phyloP scores from a whole-genome alignment of 2,329 filamentous ascomycete species.

The Fusarium sp. region DNA sequence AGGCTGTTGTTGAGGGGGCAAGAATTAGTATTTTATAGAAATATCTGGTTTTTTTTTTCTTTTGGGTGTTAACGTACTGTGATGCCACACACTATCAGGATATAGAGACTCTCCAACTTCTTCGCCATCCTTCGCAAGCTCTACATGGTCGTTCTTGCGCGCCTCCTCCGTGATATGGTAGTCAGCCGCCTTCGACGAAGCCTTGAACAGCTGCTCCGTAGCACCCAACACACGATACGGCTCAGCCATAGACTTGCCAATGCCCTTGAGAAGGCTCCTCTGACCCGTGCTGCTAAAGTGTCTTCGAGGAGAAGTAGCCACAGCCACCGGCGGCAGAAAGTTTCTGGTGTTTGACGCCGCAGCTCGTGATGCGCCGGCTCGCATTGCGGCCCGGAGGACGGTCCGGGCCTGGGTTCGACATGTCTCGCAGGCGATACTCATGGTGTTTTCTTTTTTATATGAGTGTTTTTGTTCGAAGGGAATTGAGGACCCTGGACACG shows the following conservation, averaged over 20 bases:
- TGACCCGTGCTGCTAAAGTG: conserved; percentile 55
- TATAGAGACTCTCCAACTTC: conserved; percentile 73
- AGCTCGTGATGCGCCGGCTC: conserved; percentile 48
- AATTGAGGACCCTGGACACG: conserved; percentile 4
- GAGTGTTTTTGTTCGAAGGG: not conserved
- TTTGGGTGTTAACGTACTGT: conserved; percentile 66
- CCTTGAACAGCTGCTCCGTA: conserved; percentile 82
- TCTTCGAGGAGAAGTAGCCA: conserved; percentile 43
- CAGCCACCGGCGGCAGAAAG: conserved; percentile 34
- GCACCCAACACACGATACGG: conserved; percentile 83
- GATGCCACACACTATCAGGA: conserved; percentile 73
- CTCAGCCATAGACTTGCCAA: conserved; percentile 54
- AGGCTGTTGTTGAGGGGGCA: conserved; percentile 64
- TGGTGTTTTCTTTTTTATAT: conserved; percentile 1
- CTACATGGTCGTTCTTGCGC: conserved; percentile 74
- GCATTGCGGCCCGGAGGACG: conserved; percentile 54
- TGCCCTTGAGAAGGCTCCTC: conserved; percentile 52
- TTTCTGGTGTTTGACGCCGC: conserved; percentile 41
- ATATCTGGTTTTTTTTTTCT: too few relatives aligned
- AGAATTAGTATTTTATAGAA: conserved; percentile 5
- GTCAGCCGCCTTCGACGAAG: conserved; percentile 78
- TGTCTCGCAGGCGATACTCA: conserved; percentile 61
- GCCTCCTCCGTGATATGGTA: conserved; percentile 80
- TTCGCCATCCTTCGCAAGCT: conserved; percentile 81
- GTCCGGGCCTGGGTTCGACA: conserved; percentile 61